These are phyloP conservation scores for Zostera marina DNA, from an alignment of 116 monocot genomes.

Conservation along the genomic window DNA sequence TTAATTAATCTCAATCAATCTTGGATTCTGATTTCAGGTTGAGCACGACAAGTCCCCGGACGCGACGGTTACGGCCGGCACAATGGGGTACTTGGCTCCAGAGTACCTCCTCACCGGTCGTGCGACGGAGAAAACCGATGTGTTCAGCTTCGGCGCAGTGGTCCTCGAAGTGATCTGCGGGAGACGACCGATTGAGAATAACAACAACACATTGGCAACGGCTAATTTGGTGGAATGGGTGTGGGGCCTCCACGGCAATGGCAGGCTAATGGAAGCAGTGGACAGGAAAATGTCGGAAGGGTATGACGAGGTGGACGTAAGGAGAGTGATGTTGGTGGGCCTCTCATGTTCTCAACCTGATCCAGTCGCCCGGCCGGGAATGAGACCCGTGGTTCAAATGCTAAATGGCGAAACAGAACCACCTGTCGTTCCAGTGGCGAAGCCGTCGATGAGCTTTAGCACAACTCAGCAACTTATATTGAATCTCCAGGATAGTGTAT, in stretches of 20 bases:
- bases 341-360: conserved; percentile 79
- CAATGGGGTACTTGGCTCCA: conserved; percentile 95
- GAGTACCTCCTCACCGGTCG: conserved; percentile 93
- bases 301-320: conserved; percentile 57
- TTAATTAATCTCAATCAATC: background rate
- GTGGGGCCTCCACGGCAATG: conserved; percentile 65
- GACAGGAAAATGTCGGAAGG: conserved; percentile 44
- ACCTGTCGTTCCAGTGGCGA: conserved; percentile 44
- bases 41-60: conserved; percentile 75
- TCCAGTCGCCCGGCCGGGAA: conserved; percentile 46
- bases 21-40: conserved; percentile 3
- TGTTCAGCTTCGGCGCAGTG: conserved; percentile 84
- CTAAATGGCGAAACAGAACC: conserved; percentile 68
- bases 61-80: conserved; percentile 81
- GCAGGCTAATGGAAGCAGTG: conserved; percentile 35
- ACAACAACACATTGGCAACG: background rate
- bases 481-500: conserved; percentile 73
- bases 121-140: conserved; percentile 81
- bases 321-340: conserved; percentile 44
- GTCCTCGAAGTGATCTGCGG: conserved; percentile 72
- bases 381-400: conserved; percentile 81
- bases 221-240: conserved; percentile 86
- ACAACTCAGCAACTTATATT: conserved; percentile 53
- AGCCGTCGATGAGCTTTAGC: conserved; percentile 54
- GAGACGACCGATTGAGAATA: conserved; percentile 50